Percentiles rank a stretch among this genome's conserved stretches.
phyloP scores from a whole-genome alignment of 495 filamentous ascomycete genomes.

The Aspergillus kassunensis region DNA sequence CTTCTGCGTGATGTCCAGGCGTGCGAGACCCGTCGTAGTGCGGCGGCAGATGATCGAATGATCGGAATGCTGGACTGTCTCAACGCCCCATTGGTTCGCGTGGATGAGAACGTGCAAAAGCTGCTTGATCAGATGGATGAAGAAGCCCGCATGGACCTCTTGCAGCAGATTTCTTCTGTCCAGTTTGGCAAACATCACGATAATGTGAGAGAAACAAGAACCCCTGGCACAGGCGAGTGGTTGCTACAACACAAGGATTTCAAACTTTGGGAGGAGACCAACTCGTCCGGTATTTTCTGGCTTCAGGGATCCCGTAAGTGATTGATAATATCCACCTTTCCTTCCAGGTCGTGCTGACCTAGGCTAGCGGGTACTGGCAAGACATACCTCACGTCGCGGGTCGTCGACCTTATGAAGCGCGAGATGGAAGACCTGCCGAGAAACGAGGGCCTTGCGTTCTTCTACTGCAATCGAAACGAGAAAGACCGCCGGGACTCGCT shows the following conservation, averaged over 20 bases:
- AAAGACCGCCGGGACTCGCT: too few species aligned
- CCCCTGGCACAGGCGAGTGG: slow-evolving; percentile 19
- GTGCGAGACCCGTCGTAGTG: slow-evolving; percentile 4
- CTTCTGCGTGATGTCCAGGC: slow-evolving; percentile 7
- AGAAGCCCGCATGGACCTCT: slow-evolving; percentile 13
- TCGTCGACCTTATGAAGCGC: too few species aligned
- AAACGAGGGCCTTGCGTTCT: too few species aligned
- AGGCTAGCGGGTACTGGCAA: slow-evolving; percentile 38
- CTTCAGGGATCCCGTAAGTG: slow-evolving; percentile 25
- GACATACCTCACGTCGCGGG: slow-evolving; percentile 24
- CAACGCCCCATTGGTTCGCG: background rate
- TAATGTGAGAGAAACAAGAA: slow-evolving; percentile 15
- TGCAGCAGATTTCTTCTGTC: slow-evolving; percentile 21
- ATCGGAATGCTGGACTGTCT: slow-evolving; percentile 5
- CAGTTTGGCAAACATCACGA: slow-evolving; percentile 21
- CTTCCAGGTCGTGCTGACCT: too few species aligned
- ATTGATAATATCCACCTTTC: too few species aligned
- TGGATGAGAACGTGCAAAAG: slow-evolving; percentile 7
- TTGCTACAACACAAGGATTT: slow-evolving; percentile 15
- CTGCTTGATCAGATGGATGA: slow-evolving; percentile 8
- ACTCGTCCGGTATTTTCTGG: slow-evolving; percentile 18
- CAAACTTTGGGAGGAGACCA: slow-evolving; percentile 11
- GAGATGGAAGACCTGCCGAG: too few species aligned
- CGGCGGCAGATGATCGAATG: slow-evolving; percentile 2
- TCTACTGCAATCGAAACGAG: too few species aligned